These are phyloP conservation scores for Mycena epipterygia DNA, from an alignment of 768 basidiomycete genomes.

Conservation along the genomic window DNA sequence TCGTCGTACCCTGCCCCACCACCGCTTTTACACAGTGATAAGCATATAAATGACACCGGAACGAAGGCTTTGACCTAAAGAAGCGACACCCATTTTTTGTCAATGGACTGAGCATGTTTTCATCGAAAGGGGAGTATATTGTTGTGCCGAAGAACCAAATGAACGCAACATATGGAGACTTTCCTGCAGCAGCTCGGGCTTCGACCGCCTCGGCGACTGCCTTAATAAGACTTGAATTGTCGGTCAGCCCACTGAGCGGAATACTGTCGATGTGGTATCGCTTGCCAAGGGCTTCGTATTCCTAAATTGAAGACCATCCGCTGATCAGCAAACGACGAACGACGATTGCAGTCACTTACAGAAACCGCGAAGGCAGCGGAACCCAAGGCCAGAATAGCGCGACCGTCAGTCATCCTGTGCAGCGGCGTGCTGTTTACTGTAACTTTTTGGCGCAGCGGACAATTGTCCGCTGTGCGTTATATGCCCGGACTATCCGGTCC, in stretches of 20 bases:
- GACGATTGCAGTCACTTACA: slow-evolving; percentile 10
- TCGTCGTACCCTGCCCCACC: slow-evolving; percentile 35
- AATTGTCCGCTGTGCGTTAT: too few relatives aligned
- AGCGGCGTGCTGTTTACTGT: neutral
- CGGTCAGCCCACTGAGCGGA: slow-evolving; percentile 9
- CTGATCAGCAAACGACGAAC: neutral
- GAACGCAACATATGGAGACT: slow-evolving; percentile 30
- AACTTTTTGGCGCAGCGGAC: too few relatives aligned
- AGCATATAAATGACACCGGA: neutral
- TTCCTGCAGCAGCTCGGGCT: slow-evolving; percentile 21
- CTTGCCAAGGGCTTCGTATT: slow-evolving; percentile 18
- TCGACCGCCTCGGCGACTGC: slow-evolving; percentile 27
- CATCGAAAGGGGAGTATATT: slow-evolving; percentile 19
- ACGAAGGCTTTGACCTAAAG: slow-evolving; percentile 21
- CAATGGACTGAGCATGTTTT: slow-evolving; percentile 31
- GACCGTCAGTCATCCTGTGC: slow-evolving; percentile 17
- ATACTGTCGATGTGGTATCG: slow-evolving; percentile 30
- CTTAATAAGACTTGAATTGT: neutral
- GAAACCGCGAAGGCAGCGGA: slow-evolving; percentile 19
- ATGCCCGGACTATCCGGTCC: too few relatives aligned
- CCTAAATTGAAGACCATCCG: slow-evolving; percentile 1
- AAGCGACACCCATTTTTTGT: slow-evolving; percentile 31
- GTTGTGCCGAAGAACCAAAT: slow-evolving; percentile 30
- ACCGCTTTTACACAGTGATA: slow-evolving; percentile 21
- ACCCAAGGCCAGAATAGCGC: slow-evolving; percentile 24